phyloP scores from a whole-genome alignment of 495 filamentous ascomycete genomes.

The Penicillium steckii region DNA sequence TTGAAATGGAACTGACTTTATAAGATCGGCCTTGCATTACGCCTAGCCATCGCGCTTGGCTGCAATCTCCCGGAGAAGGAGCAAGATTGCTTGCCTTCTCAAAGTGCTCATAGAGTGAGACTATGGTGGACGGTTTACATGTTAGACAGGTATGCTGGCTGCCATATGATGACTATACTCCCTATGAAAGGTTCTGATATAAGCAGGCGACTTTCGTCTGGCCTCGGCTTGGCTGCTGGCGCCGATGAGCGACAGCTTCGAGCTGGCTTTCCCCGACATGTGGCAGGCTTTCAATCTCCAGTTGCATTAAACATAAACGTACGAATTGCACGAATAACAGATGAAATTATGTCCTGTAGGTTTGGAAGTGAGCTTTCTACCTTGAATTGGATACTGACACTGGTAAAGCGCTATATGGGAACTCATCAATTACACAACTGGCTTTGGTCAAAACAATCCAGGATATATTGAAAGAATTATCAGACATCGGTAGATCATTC shows the following conservation, averaged over 20 bases:
- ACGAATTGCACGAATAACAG: constrained; percentile 23
- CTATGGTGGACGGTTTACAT: constrained; percentile 30
- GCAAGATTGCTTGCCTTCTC: constrained; percentile 17
- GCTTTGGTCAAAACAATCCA: constrained; percentile 20
- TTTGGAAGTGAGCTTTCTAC: neutral
- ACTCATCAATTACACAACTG: constrained; percentile 19
- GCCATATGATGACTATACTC: neutral
- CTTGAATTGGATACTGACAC: neutral
- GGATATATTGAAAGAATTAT: constrained; percentile 17
- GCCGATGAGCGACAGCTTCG: constrained; percentile 22
- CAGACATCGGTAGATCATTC: constrained; percentile 19
- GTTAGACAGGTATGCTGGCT: constrained; percentile 15
- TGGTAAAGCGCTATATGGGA: constrained; percentile 18
- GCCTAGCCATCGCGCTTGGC: constrained; percentile 22
- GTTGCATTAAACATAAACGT: constrained; percentile 22
- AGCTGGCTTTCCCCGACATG: constrained; percentile 12
- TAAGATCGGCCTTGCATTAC: constrained; percentile 22
- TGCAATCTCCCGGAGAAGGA: constrained; percentile 16
- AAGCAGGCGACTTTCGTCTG: constrained; percentile 19
- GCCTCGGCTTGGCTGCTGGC: constrained; percentile 23
- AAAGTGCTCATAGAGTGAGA: constrained; percentile 17
- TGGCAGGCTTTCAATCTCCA: constrained; percentile 20
- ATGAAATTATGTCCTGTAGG: constrained; percentile 26
- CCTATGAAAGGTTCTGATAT: neutral
- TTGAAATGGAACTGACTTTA: neutral